A percentile compares a stretch with the other conserved stretches of the same genome.
Evolutionary conservation across 805 yeast species (phyloP).

Genomic region (Isabelozyma heimii): DNA sequence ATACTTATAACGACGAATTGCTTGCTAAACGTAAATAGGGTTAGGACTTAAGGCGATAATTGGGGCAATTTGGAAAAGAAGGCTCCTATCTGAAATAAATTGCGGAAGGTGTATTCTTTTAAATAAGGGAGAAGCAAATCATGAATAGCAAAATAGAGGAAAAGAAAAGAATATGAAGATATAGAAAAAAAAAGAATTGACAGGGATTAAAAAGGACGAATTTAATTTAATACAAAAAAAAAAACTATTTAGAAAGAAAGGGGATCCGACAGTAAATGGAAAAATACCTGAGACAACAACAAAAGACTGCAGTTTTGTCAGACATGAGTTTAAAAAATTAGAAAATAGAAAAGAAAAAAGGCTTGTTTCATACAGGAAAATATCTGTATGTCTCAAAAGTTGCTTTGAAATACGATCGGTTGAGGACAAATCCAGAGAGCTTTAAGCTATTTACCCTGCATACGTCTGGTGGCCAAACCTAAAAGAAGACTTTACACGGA

Average conservation of each 20-base stretch:
- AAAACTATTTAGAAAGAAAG: not conserved
- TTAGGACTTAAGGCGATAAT: too few species aligned
- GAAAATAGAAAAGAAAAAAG: not conserved
- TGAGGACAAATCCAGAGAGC: not conserved
- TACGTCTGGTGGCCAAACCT: not conserved
- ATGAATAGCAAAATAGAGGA: too few species aligned
- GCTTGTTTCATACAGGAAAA: not conserved
- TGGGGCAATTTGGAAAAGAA: too few species aligned
- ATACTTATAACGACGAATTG: too few species aligned
- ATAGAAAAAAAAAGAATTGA: too few species aligned
- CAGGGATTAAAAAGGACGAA: not conserved
- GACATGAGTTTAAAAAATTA: not conserved
- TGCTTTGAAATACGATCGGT: slow-evolving; percentile 4
- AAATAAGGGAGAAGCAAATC: not conserved
- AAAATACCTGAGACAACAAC: not conserved
- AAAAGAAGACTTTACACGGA: too few species aligned
- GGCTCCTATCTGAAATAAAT: too few species aligned
- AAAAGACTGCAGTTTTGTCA: not conserved
- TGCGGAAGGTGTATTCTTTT: not conserved
- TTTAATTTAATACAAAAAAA: not conserved
- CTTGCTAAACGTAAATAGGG: too few species aligned
- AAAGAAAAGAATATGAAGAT: not conserved
- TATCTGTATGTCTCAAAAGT: slow-evolving; percentile 4
- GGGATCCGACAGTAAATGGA: not conserved
- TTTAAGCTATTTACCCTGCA: not conserved